Conservation (phyloP, 371 early-diverging fungal species). For the Umbelopsis sp. region DNA sequence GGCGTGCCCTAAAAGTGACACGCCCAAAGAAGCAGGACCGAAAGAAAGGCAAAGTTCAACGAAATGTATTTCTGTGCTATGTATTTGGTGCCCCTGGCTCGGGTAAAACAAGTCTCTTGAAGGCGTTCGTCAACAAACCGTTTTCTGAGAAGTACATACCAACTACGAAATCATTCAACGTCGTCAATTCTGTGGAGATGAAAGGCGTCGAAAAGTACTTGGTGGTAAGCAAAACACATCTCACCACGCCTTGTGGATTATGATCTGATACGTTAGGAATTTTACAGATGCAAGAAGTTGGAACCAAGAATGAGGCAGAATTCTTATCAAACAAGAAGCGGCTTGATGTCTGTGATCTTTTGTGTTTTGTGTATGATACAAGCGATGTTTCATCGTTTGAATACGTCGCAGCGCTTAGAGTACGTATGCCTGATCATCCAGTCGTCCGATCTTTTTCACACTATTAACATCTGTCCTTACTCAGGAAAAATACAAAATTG, state of each 20-base stretch:
- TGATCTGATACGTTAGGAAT: no score
- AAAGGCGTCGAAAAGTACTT: constrained; percentile 92
- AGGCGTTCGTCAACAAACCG: constrained; percentile 82
- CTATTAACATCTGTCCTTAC: no score
- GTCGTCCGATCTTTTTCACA: no score
- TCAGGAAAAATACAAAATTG: constrained; percentile 81
- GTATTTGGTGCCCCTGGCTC: constrained; percentile 93
- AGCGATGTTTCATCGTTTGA: constrained; percentile 93
- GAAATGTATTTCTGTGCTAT: constrained; percentile 90
- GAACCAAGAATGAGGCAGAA: constrained; percentile 75
- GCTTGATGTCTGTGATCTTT: constrained; percentile 87
- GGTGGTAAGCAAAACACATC: constrained; percentile 60
- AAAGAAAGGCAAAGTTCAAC: constrained; percentile 81
- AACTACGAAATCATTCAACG: constrained; percentile 75
- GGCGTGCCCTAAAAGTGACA: constrained; percentile 72
- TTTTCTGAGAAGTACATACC: constrained; percentile 77
- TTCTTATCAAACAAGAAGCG: constrained; percentile 76
- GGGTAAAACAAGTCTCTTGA: constrained; percentile 91
- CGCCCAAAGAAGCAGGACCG: constrained; percentile 69
- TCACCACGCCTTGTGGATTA: no score
- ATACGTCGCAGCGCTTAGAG: constrained; percentile 65
- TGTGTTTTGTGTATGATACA: constrained; percentile 94
- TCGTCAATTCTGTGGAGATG: constrained; percentile 94
- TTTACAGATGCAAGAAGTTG: constrained; percentile 88
- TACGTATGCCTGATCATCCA: neutral